Evolutionary conservation across 495 filamentous ascomycete species (phyloP).

Genomic region (Halenospora varia): DNA sequence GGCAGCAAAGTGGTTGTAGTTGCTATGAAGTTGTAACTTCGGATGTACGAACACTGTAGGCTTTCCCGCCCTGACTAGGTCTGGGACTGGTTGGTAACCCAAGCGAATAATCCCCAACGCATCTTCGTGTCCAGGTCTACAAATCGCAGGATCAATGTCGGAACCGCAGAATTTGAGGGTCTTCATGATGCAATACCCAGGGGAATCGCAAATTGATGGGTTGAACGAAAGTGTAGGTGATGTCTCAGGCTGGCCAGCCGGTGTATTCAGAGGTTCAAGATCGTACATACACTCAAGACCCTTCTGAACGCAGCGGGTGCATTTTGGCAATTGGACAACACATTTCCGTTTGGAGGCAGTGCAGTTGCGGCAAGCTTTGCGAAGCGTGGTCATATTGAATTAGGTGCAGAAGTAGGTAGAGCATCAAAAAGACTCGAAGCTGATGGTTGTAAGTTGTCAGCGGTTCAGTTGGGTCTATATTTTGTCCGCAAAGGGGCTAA

Average conservation of each 20-base stretch:
- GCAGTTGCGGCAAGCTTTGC: not conserved
- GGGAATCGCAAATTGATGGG: not conserved
- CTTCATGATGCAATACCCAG: not conserved
- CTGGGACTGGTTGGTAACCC: not conserved
- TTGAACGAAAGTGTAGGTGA: not conserved
- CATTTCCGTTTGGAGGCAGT: not conserved
- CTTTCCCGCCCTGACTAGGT: not conserved
- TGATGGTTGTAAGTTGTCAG: not conserved
- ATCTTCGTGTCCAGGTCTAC: not conserved
- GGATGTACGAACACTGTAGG: not conserved
- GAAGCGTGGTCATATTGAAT: not conserved
- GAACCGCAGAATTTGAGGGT: not conserved
- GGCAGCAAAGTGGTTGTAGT: not conserved
- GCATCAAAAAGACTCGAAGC: not conserved
- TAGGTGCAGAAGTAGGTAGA: not conserved
- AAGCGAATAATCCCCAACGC: not conserved
- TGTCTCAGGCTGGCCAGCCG: not conserved
- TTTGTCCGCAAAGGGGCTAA: not conserved
- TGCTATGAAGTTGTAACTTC: not conserved
- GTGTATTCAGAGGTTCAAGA: not conserved
- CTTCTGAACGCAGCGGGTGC: not conserved
- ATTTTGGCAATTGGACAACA: not conserved
- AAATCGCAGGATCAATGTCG: not conserved
- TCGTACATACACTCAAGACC: not conserved
- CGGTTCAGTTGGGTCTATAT: not conserved